These are phyloP conservation scores for Kodamaea kaohsiungensis DNA, from an alignment of 805 yeast genomes.

Conservation along the genomic window DNA sequence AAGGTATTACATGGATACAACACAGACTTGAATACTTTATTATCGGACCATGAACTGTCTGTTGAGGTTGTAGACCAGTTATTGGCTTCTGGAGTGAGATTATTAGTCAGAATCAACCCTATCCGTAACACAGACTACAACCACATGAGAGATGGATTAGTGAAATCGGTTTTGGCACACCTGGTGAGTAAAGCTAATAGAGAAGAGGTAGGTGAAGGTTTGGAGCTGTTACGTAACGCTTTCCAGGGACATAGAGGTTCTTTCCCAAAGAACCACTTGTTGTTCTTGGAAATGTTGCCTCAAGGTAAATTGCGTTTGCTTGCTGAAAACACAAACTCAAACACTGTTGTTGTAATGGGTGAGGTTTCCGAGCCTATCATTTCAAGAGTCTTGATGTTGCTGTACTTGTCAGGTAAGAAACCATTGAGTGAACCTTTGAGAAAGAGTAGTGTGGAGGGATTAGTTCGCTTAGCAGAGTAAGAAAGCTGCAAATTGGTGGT, in stretches of 20 bases:
- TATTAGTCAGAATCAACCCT: constrained; percentile 79
- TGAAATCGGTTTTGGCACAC: constrained; percentile 73
- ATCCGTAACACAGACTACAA: constrained; percentile 88
- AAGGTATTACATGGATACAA: constrained; percentile 3
- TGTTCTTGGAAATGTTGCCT: constrained; percentile 57
- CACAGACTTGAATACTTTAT: constrained; percentile 15
- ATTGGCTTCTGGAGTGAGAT: constrained; percentile 57
- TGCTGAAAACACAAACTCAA: constrained; percentile 33
- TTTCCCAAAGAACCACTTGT: constrained; percentile 71
- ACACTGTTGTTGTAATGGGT: constrained; percentile 49
- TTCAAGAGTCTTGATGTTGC: constrained; percentile 67
- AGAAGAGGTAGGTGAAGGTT: constrained; percentile 52
- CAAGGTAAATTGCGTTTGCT: constrained; percentile 25
- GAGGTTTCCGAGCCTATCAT: constrained; percentile 59
- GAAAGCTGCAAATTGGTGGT: too few species aligned
- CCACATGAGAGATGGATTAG: constrained; percentile 86
- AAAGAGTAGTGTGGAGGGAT: constrained; percentile 41
- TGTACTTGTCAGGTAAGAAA: constrained; percentile 68
- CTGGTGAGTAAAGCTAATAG: constrained; percentile 53
- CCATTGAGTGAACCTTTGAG: constrained; percentile 64
- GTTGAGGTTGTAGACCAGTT: constrained; percentile 55
- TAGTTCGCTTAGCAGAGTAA: constrained; percentile 11
- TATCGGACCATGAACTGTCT: constrained; percentile 55
- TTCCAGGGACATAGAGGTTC: constrained; percentile 64
- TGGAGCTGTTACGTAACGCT: constrained; percentile 62